Evolutionary conservation across 75 land plant genomes (phyloP).

Genomic region (Larix kaempferi): DNA sequence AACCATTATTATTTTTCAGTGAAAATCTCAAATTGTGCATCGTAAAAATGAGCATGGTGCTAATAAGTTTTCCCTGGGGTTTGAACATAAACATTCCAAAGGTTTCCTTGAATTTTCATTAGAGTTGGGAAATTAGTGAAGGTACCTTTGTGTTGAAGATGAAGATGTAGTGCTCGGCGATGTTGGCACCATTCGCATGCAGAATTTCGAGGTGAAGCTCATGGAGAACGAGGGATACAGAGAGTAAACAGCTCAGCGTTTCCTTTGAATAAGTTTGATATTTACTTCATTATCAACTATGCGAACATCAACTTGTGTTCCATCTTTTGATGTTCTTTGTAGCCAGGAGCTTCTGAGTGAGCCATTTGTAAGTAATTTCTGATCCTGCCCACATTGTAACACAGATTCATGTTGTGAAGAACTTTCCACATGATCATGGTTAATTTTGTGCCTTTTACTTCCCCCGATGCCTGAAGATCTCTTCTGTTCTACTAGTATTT

Average conservation of each 20-base stretch:
- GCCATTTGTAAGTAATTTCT: background rate
- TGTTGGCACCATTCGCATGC: conserved; percentile 44
- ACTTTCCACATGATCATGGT: background rate
- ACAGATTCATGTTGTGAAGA: background rate
- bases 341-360: too few species aligned
- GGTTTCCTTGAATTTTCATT: background rate
- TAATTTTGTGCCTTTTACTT: background rate
- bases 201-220: conserved; percentile 55
- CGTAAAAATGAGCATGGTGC: too few species aligned
- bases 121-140: too few species aligned
- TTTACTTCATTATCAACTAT: background rate
- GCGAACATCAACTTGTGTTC: too few species aligned
- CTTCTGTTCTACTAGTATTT: too few species aligned
- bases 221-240: conserved; percentile 29
- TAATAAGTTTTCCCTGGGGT: too few species aligned
- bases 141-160: conserved; percentile 62
- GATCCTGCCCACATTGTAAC: background rate
- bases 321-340: too few species aligned
- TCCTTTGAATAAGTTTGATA: conserved; percentile 48
- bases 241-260: conserved; percentile 24
- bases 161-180: conserved; percentile 49
- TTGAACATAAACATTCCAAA: too few species aligned
- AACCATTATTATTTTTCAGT: too few species aligned
- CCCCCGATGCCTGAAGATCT: conserved; percentile 9
- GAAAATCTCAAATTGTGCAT: too few species aligned